Evolutionary conservation across 331 rosid genomes (phyloP).

Genomic region (Rosa hybrid): DNA sequence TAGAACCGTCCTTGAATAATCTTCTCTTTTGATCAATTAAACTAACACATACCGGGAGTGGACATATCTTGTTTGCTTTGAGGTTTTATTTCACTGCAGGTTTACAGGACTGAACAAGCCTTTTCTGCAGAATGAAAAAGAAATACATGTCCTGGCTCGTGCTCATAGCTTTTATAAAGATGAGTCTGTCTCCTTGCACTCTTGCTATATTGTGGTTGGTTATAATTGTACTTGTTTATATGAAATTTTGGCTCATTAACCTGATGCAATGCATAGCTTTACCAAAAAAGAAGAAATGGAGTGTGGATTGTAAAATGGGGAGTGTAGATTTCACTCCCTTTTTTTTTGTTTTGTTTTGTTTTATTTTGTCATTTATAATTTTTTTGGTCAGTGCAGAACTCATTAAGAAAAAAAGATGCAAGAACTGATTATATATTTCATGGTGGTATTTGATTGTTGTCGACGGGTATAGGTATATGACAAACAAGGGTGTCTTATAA

Average conservation of each 20-base stretch:
- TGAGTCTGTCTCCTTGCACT: slow-evolving; percentile 25
- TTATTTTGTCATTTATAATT: neutral
- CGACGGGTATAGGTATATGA: neutral
- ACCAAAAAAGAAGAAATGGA: no score
- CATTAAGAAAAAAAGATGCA: neutral
- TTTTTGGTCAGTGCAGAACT: neutral
- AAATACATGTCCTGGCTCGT: slow-evolving; percentile 24
- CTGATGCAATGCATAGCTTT: neutral
- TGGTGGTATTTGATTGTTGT: neutral
- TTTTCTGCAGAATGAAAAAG: slow-evolving; percentile 21
- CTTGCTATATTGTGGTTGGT: neutral
- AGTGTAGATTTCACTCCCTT: no score
- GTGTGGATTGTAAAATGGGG: no score
- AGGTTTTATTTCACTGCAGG: slow-evolving; percentile 17
- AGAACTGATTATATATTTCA: neutral
- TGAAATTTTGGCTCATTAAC: neutral
- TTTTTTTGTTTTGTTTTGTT: neutral
- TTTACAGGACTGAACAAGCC: slow-evolving; percentile 19
- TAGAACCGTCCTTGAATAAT: slow-evolving; percentile 35
- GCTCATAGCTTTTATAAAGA: slow-evolving; percentile 52
- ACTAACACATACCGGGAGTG: slow-evolving; percentile 36
- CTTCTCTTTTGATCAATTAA: slow-evolving; percentile 33
- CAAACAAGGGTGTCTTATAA: neutral
- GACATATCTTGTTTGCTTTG: slow-evolving; percentile 35
- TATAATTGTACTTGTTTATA: slow-evolving; percentile 25